Evolutionary conservation across 495 filamentous ascomycete species (phyloP).

Genomic region (Daldinia childiae): DNA sequence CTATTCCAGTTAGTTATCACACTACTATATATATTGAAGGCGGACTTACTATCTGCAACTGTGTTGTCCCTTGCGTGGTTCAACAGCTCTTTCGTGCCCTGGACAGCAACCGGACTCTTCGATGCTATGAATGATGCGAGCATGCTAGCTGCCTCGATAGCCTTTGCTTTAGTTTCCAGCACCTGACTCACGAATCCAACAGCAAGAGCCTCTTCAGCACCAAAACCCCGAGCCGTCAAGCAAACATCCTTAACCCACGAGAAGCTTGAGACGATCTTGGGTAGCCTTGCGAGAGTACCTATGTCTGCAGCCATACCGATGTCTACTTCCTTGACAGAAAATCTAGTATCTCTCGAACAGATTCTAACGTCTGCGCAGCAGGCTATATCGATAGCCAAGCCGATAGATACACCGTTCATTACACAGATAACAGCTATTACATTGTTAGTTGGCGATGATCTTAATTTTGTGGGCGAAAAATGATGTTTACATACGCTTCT

Average conservation of each 20-base stretch:
- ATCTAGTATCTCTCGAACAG: slow-evolving; percentile 67
- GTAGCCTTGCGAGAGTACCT: slow-evolving; percentile 84
- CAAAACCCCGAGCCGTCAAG: slow-evolving; percentile 79
- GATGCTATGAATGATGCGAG: slow-evolving; percentile 72
- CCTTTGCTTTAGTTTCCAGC: slow-evolving; percentile 68
- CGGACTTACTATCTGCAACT: slow-evolving; percentile 74
- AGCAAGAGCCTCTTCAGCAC: slow-evolving; percentile 78
- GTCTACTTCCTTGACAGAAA: slow-evolving; percentile 93
- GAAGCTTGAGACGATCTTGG: slow-evolving; percentile 78
- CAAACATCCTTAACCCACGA: slow-evolving; percentile 95
- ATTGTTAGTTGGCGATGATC: slow-evolving; percentile 9
- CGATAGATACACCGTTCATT: slow-evolving; percentile 82
- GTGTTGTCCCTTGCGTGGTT: slow-evolving; percentile 85
- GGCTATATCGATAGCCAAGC: slow-evolving; percentile 85
- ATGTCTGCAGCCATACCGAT: slow-evolving; percentile 95
- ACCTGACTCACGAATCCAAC: slow-evolving; percentile 89
- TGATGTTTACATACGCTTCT: slow-evolving; percentile 72
- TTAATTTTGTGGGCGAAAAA: neutral
- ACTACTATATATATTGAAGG: neutral
- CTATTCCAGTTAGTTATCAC: slow-evolving; percentile 50
- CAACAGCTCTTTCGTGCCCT: slow-evolving; percentile 91
- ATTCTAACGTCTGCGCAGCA: slow-evolving; percentile 83
- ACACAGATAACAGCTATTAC: slow-evolving; percentile 77
- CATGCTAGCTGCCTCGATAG: slow-evolving; percentile 69
- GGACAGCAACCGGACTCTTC: slow-evolving; percentile 92